These are phyloP conservation scores for Cyathus olla DNA, from an alignment of 1,284 basidiomycete species.

Conservation along the genomic window DNA sequence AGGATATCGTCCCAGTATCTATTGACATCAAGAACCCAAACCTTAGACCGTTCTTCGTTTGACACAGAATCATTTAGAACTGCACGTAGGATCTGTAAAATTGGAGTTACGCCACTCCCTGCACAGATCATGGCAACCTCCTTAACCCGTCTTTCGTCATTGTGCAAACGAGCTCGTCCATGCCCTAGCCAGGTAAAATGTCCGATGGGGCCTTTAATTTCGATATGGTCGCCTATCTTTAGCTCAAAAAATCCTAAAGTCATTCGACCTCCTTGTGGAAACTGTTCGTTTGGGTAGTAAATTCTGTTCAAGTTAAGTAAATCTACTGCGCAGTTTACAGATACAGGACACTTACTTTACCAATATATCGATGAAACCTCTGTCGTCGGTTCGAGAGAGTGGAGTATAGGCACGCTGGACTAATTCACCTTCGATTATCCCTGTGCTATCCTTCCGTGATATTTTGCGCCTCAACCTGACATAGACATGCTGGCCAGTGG, in stretches of 20 bases:
- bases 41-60: slow-evolving; percentile 45
- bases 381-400: slow-evolving; percentile 55
- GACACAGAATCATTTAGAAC: slow-evolving; percentile 53
- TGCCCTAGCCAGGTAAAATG: slow-evolving; percentile 66
- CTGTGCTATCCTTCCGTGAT: neutral
- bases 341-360: slow-evolving; percentile 54
- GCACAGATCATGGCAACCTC: slow-evolving; percentile 71
- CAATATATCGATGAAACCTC: slow-evolving; percentile 65
- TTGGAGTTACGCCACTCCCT: slow-evolving; percentile 74
- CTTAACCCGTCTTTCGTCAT: slow-evolving; percentile 46
- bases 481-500: slow-evolving; percentile 74
- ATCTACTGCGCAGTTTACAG: neutral
- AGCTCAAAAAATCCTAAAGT: slow-evolving; percentile 64
- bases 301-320: slow-evolving; percentile 15
- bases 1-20: slow-evolving; percentile 64
- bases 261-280: slow-evolving; percentile 68
- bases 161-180: slow-evolving; percentile 52
- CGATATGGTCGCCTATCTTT: slow-evolving; percentile 59
- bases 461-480: slow-evolving; percentile 56
- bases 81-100: slow-evolving; percentile 63
- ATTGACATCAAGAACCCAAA: slow-evolving; percentile 68
- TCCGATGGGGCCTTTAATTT: slow-evolving; percentile 76
- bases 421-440: slow-evolving; percentile 44
- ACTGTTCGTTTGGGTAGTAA: slow-evolving; percentile 56
- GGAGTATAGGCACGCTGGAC: slow-evolving; percentile 77